Evolutionary conservation across 257 asterid genomes (phyloP).

Genomic region (Nicotiana benthamiana): DNA sequence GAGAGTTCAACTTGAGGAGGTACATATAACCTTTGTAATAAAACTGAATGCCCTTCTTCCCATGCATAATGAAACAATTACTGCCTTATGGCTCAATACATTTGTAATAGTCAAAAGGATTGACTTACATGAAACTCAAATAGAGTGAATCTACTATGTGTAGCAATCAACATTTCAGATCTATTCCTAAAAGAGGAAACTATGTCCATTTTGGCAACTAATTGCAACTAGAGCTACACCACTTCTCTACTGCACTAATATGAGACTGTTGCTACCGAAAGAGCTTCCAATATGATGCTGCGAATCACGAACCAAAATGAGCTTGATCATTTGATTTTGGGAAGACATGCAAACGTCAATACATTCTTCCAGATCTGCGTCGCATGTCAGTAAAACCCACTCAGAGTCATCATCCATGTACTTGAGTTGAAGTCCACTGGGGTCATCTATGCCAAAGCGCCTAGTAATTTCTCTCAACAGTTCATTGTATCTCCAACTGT

Average conservation of each 20-base stretch:
- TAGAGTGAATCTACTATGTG: not conserved
- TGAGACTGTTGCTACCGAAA: slow-evolving; percentile 26
- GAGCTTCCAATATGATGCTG: slow-evolving; percentile 40
- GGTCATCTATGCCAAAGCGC: slow-evolving; percentile 53
- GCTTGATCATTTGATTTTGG: slow-evolving; percentile 49
- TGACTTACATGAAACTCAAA: slow-evolving; percentile 3
- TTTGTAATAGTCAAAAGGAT: not conserved
- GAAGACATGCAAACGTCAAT: slow-evolving; percentile 48
- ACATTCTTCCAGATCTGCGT: slow-evolving; percentile 86
- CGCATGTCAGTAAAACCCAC: slow-evolving; percentile 82
- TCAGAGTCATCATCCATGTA: slow-evolving; percentile 88
- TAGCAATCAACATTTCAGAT: not conserved
- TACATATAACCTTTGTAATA: too few species aligned
- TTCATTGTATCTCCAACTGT: slow-evolving; percentile 51
- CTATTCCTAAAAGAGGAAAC: not conserved
- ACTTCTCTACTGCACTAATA: slow-evolving; percentile 3
- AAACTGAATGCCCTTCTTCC: too few species aligned
- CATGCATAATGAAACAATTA: not conserved
- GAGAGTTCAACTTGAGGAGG: too few species aligned
- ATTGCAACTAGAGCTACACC: not conserved
- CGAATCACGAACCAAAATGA: slow-evolving; percentile 31
- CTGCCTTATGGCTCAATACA: not conserved
- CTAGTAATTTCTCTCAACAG: slow-evolving; percentile 45
- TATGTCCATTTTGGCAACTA: not conserved
- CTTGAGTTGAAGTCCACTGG: slow-evolving; percentile 45